These are phyloP conservation scores for Schwanniomyces yamadae DNA, from an alignment of 805 yeast genomes.

Conservation along the genomic window DNA sequence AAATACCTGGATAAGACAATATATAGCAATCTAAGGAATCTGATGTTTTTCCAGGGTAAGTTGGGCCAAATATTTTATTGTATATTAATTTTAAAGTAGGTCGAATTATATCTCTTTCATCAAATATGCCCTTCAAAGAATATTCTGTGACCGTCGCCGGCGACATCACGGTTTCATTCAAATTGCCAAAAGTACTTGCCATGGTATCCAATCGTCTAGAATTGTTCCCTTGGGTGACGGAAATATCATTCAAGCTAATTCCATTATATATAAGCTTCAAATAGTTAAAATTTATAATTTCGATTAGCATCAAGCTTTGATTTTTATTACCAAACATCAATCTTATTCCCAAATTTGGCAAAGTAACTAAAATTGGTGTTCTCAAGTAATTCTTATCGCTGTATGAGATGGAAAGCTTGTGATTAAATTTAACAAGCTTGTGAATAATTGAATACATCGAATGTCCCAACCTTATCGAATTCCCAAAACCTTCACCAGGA, in stretches of 20 bases:
- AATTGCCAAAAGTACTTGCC: background rate
- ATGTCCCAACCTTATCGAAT: slow-evolving; percentile 26
- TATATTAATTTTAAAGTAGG: slow-evolving; percentile 44
- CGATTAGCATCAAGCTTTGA: slow-evolving; percentile 30
- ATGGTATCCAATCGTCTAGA: background rate
- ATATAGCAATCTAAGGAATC: slow-evolving; percentile 30
- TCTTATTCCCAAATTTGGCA: slow-evolving; percentile 25
- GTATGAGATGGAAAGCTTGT: slow-evolving; percentile 29
- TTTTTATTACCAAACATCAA: slow-evolving; percentile 26
- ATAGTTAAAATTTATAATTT: slow-evolving; percentile 21
- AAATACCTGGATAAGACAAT: slow-evolving; percentile 56
- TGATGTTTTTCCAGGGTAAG: slow-evolving; percentile 51
- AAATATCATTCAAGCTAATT: slow-evolving; percentile 27
- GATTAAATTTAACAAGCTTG: slow-evolving; percentile 23
- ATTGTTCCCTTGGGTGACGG: background rate
- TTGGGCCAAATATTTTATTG: slow-evolving; percentile 60
- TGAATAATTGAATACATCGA: slow-evolving; percentile 28
- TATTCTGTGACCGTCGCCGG: background rate
- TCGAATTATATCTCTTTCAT: slow-evolving; percentile 1
- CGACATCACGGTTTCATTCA: background rate
- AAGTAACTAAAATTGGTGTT: slow-evolving; percentile 30
- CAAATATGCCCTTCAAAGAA: slow-evolving; percentile 1
- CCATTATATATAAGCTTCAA: slow-evolving; percentile 32
- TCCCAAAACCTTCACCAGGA: slow-evolving; percentile 41
- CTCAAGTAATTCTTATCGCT: slow-evolving; percentile 27